Evolutionary conservation across 139 green algal species (phyloP).

Genomic region (Raphidocelis subcapitata): DNA sequence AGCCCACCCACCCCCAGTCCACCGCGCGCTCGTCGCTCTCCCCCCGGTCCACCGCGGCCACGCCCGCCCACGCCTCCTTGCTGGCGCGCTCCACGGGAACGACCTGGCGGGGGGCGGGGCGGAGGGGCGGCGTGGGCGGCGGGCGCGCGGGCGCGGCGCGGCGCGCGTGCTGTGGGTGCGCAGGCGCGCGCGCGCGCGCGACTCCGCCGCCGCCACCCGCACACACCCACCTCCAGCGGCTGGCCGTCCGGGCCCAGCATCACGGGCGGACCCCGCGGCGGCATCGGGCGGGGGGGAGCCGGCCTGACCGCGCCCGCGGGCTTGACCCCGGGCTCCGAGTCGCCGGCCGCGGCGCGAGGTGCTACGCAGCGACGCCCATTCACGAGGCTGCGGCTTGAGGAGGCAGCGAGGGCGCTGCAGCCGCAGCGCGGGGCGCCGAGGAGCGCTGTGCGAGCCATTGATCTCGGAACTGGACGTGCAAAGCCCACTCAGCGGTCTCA

Average conservation of each 20-base stretch:
- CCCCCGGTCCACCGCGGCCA: conserved; percentile 59
- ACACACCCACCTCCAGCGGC: conserved; percentile 27
- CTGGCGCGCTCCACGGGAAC: conserved; percentile 36
- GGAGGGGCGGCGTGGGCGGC: background rate
- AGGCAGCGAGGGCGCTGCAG: no score
- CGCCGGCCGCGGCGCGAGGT: no score
- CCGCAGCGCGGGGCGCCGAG: no score
- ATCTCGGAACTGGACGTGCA: no score
- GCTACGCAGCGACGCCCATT: no score
- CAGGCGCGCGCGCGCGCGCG: background rate
- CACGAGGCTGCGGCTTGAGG: no score
- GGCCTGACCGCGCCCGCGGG: no score
- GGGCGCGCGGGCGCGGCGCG: background rate
- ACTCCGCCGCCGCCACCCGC: background rate
- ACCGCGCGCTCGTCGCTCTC: conserved; percentile 16
- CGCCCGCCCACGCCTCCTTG: conserved; percentile 56
- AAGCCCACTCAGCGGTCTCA: no score
- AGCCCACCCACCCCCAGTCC: background rate
- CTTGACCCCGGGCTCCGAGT: no score
- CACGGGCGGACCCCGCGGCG: conserved; percentile 6
- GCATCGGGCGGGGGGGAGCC: no score
- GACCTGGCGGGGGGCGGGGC: conserved; percentile 29
- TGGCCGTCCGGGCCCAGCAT: conserved; percentile 46
- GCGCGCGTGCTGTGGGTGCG: background rate
- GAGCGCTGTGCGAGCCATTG: no score